phyloP scores from a whole-genome alignment of 495 filamentous ascomycete genomes.

The Opeltia flavorubescens region DNA sequence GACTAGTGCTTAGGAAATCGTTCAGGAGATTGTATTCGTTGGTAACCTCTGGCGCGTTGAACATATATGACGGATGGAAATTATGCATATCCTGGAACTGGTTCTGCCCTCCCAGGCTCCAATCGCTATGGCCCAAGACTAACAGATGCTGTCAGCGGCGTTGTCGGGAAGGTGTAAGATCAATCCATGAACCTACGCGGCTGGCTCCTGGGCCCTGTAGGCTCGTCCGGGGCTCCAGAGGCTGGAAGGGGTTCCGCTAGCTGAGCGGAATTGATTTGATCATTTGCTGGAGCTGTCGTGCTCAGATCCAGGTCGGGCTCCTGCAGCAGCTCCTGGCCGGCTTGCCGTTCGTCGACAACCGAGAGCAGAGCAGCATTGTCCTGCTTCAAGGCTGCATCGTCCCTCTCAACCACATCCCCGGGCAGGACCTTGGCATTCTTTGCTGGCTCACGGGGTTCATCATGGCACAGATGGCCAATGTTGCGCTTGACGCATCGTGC shows the following conservation, averaged over 20 bases:
- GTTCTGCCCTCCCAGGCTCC: constrained; percentile 56
- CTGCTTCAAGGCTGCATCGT: constrained; percentile 39
- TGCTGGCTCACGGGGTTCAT: constrained; percentile 72
- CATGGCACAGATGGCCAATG: constrained; percentile 97
- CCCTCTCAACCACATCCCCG: constrained; percentile 44
- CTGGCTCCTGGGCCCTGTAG: constrained; percentile 44
- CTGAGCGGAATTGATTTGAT: constrained; percentile 32
- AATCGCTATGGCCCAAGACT: constrained; percentile 55
- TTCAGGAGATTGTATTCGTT: constrained; percentile 94
- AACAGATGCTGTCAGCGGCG: constrained; percentile 3
- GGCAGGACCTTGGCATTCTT: constrained; percentile 63
- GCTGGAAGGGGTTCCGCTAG: constrained; percentile 20
- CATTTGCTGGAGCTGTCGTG: constrained; percentile 30
- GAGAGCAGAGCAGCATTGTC: constrained; percentile 22
- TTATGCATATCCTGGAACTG: constrained; percentile 89
- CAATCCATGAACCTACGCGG: constrained; percentile 51
- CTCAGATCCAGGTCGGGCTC: constrained; percentile 3
- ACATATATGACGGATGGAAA: constrained; percentile 89
- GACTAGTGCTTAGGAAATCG: constrained; percentile 80
- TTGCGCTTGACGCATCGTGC: constrained; percentile 96
- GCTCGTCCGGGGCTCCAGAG: constrained; percentile 37
- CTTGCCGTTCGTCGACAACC: constrained; percentile 20
- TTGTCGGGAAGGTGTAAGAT: constrained; percentile 1
- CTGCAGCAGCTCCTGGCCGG: constrained; percentile 12
- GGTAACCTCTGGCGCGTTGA: constrained; percentile 82